Conservation (phyloP, 2,329 filamentous ascomycete genomes). For the Diplocarpon rosae region DNA sequence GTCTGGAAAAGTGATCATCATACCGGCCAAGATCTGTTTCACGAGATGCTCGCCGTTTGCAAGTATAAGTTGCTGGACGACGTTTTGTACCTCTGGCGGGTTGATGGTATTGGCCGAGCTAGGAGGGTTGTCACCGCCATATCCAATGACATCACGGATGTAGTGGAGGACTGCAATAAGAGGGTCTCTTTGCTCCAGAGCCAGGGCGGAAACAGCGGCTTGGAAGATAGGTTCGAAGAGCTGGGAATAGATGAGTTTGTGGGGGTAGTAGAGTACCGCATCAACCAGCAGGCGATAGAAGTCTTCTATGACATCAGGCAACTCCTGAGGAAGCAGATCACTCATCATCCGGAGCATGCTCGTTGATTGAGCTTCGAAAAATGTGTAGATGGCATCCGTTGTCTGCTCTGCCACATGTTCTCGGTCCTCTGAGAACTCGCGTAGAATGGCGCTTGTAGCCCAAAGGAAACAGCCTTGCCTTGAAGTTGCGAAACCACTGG, state of each 20-base stretch:
- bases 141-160: constrained; percentile 80
- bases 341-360: constrained; percentile 84
- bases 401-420: constrained; percentile 76
- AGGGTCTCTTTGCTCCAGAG: constrained; percentile 83
- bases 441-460: constrained; percentile 88
- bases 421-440: constrained; percentile 86
- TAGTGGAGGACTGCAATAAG: constrained; percentile 88
- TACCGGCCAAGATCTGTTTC: constrained; percentile 84
- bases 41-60: constrained; percentile 67
- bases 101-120: constrained; percentile 44
- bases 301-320: constrained; percentile 51
- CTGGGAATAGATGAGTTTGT: constrained; percentile 67
- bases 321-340: constrained; percentile 54
- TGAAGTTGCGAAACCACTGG: constrained; percentile 72
- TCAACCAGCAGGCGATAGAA: constrained; percentile 92
- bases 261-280: constrained; percentile 84
- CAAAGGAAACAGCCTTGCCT: constrained; percentile 96
- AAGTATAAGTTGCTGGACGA: constrained; percentile 61
- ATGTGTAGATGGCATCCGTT: constrained; percentile 78
- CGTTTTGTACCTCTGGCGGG: constrained; percentile 60
- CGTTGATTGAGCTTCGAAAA: constrained; percentile 88
- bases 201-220: constrained; percentile 75
- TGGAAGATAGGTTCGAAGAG: constrained; percentile 77
- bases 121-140: constrained; percentile 66
- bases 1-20: constrained; percentile 98